Evolutionary conservation across 768 basidiomycete species (phyloP).

Genomic region (Boletus reticulatus): DNA sequence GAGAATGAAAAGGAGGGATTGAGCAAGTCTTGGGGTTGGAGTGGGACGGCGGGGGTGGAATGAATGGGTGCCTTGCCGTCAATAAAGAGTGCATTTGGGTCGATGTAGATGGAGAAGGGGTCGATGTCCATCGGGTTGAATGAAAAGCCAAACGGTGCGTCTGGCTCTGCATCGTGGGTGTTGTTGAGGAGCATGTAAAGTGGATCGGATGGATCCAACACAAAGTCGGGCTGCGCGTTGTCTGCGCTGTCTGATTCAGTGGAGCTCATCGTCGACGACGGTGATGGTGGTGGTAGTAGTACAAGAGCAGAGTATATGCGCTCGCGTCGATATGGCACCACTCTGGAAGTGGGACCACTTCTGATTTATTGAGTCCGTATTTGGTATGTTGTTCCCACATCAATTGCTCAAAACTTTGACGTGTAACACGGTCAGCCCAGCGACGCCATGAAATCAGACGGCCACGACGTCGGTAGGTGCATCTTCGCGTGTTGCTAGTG

Average conservation of each 20-base stretch:
- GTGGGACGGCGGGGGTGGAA: conserved; percentile 10
- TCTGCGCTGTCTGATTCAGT: conserved; percentile 15
- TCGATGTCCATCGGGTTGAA: conserved; percentile 56
- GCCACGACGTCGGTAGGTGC: conserved; percentile 20
- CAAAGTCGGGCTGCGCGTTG: conserved; percentile 35
- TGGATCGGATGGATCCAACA: conserved; percentile 55
- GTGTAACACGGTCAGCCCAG: not conserved
- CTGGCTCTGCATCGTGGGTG: conserved; percentile 32
- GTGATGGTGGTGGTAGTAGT: not conserved
- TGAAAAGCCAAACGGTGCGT: conserved; percentile 38
- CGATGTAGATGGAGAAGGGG: conserved; percentile 49
- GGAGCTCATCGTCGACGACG: conserved; percentile 17
- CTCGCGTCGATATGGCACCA: conserved; percentile 21
- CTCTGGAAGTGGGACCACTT: conserved; percentile 25
- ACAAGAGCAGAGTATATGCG: not conserved
- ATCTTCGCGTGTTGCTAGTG: not conserved
- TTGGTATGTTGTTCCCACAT: conserved; percentile 27
- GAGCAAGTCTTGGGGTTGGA: conserved; percentile 31
- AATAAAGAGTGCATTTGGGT: conserved; percentile 61
- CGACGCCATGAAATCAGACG: conserved; percentile 14
- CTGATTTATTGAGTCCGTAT: conserved; percentile 13
- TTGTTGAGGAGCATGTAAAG: conserved; percentile 57
- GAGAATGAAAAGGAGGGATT: conserved; percentile 38
- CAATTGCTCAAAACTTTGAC: not conserved
- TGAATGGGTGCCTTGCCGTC: conserved; percentile 25